Evolutionary conservation across 2,329 filamentous ascomycete species (phyloP), one percentile per base, ranked within the genome.

Genomic region (Neoarthrinium moseri): DNA sequence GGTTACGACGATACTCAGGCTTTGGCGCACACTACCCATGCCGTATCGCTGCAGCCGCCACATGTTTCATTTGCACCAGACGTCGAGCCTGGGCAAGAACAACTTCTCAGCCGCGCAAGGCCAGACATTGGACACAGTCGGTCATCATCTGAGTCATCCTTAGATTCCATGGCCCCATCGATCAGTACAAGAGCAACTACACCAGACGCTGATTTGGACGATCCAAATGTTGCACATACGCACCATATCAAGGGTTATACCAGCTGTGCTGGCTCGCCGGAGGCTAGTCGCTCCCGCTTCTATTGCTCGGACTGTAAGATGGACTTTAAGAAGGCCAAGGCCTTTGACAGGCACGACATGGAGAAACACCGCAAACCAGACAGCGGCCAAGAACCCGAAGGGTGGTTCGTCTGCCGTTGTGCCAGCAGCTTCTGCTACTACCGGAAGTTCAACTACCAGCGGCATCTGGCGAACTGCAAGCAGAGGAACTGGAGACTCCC

Each of bases 361-460:
- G 38, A 41, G 23, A 41, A 5, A 18, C 38, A 41, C 18, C 4
- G 17, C 3, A 29, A 13, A 13, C 38, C 23, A 10, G 13, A 7
- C 3, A 11, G 10, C n/a, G 17, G 26, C 5, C 13, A 41, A 15
- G 18, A 13, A 8, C 13, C 17, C 27, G 2, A 12, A 32, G 24
- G 38, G 5, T 41, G 38, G 38, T 41, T 29, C 38, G 12, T 23
- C 10, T 41, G 38, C 24, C 18, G 18, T 15, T 41, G 38, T 21
- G 38, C 15, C n/a, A 8, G 11, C 11, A 6, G 11, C 13, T 15
- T 15, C 6, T 41, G 38, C 20, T 13, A 12, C 15, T 41, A 29
- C 12, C 24, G 38, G 13, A 41, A 41, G n/a, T 13, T 11, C 5
- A 32, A 41, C 15, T 17, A 39, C 36, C 23, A n/a, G 5, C 18